Evolutionary conservation across 2,329 filamentous ascomycete genomes (phyloP), one percentile per base, ranked within the genome.

Genomic region (Cladosporium sp.): DNA sequence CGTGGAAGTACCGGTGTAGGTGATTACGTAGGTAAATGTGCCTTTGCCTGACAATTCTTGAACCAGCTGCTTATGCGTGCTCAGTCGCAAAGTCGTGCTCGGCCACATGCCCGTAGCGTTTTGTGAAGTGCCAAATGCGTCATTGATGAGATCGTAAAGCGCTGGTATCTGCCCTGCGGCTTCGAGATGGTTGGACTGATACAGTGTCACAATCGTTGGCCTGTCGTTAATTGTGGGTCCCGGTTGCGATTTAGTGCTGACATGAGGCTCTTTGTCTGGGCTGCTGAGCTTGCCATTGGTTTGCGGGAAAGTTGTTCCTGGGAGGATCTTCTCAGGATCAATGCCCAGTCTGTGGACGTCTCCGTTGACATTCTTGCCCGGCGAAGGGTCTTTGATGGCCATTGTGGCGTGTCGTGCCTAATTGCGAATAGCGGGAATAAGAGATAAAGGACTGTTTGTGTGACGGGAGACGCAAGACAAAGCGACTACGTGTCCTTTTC

Each of bases 1-100:
- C n/a, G 22, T 25, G 12, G 41, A 29, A 1, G 52, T 49, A 1
- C 22, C 50, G 3, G 41, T 22, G 20, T 41, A 53, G n/a, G 43
- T 45, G 19, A 57, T 15, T 19, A 57, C 43, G 35, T 51, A 56
- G 20, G 43, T 52, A 49, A 59, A 59, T 3, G 50, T 59, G 16
- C 52, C 53, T 4, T 42, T 32, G 15, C 42, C 53, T 4, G 30
- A 36, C 22, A 55, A 50, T 13, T 56, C 42, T 20, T 49, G 40
- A 1, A 50, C 29, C 8, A 57, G 20, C 36, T 57, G 40, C 19
- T 33, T 18, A 16, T 50, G 49, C 2, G 43, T 49, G 16, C 40
- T 2, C 15, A 33, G 12, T 41, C 49, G 49, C 5, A 12, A 6
- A 3, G 4, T 15, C 4, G n/a, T 13, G 7, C 11, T 25, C 2